These are phyloP conservation scores for Babesia ovata DNA, from an alignment of 169 alveolate genomes.

Conservation along the genomic window DNA sequence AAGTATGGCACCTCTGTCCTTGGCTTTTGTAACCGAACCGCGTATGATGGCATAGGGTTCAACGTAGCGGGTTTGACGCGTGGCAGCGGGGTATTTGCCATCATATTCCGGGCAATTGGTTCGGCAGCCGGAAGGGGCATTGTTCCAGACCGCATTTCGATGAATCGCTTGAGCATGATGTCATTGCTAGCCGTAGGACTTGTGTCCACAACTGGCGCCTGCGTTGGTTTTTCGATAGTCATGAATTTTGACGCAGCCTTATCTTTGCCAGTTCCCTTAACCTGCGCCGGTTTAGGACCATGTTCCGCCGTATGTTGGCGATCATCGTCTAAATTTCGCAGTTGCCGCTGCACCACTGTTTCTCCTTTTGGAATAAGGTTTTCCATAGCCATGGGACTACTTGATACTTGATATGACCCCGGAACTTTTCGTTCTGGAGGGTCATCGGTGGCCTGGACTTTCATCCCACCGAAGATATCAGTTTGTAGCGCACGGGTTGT, in stretches of 20 bases:
- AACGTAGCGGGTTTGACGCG: background rate
- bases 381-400: no score
- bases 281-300: no score
- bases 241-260: slow-evolving; percentile 19
- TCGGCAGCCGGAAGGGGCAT: background rate
- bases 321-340: background rate
- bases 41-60: background rate
- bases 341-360: background rate
- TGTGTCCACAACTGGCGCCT: background rate
- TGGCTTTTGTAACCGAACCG: background rate
- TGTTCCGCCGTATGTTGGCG: no score
- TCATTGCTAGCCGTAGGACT: slow-evolving; percentile 18
- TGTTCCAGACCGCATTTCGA: slow-evolving; percentile 21
- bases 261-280: background rate
- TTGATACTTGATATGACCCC: no score
- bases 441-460: no score
- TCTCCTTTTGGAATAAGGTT: background rate
- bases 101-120: background rate
- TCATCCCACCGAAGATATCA: no score
- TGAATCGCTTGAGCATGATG: slow-evolving; percentile 22
- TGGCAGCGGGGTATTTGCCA: background rate
- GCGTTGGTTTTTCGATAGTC: slow-evolving; percentile 9
- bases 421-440: no score
- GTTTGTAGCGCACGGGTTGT: no score
- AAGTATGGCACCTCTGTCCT: background rate